A percentile compares a stretch with the other conserved stretches of the same genome.
Evolutionary conservation across 2,329 filamentous ascomycete genomes (phyloP).

Genomic region (Cladophialophora psammophila): DNA sequence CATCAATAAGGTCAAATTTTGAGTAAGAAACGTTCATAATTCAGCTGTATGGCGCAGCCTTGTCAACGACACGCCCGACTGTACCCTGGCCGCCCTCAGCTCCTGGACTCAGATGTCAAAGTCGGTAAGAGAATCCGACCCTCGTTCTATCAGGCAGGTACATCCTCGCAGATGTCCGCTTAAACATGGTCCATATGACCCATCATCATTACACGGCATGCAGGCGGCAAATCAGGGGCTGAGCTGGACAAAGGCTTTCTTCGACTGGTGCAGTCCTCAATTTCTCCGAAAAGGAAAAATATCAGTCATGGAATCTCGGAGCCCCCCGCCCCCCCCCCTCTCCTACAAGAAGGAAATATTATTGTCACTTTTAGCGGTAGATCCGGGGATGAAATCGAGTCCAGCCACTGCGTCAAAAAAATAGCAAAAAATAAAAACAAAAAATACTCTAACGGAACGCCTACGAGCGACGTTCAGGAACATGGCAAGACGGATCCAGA

Average conservation of each 20-base stretch:
- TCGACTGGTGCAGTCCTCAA: neutral
- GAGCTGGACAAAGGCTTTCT: neutral
- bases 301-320: neutral
- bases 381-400: neutral
- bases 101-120: neutral
- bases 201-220: slow-evolving; percentile 1
- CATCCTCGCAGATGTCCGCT: neutral
- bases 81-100: neutral
- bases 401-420: neutral
- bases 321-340: neutral
- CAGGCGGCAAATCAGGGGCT: neutral
- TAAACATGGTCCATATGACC: neutral
- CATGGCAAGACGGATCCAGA: no score
- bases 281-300: neutral
- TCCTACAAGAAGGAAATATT: neutral
- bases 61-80: neutral
- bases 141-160: neutral
- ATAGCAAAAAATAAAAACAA: no score
- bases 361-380: neutral
- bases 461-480: no score
- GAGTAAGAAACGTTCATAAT: neutral
- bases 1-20: neutral
- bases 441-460: no score
- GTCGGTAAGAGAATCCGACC: neutral
- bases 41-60: neutral